Evolutionary conservation across 73 alveolate genomes (phyloP), one percentile per base, ranked within the genome.

Genomic region (Stentor coeruleus): DNA sequence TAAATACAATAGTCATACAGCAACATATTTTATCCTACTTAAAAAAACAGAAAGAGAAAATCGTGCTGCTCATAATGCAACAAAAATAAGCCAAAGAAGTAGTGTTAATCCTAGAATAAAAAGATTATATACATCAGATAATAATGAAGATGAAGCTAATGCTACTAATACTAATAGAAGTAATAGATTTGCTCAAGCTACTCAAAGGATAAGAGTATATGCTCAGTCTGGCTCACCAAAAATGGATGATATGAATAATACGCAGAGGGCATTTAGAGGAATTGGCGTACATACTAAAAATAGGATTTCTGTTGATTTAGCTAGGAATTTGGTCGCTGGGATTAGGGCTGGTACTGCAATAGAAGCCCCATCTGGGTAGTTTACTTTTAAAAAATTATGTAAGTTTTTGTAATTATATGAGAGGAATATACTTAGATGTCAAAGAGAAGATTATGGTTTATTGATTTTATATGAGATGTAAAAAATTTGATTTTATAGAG

Each of bases 331-430:
- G 6, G 66, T 49, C 20, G 66, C 66, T 6, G 20, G 20, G 20
- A 49, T 49, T 20, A 49, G 66, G 66, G 66, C 66, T 49, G 66
- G 66, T 49, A 49, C 66, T 6, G 66, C 66, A 20, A 6, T 49
- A 20, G 66, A 49, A 49, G 28, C 66, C n/a, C n/a, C n/a, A n/a
- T n/a, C n/a, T n/a, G n/a, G n/a, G n/a, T n/a, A n/a, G n/a, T n/a
- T n/a, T n/a, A n/a, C n/a, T n/a, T n/a, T n/a, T n/a, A n/a, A n/a
- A n/a, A n/a, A n/a, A n/a, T n/a, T n/a, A n/a, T n/a, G n/a, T n/a
- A n/a, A n/a, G n/a, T n/a, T n/a, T n/a, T n/a, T n/a, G n/a, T n/a
- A n/a, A n/a, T n/a, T n/a, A n/a, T n/a, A n/a, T n/a, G n/a, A n/a
- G n/a, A n/a, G n/a, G n/a, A n/a, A n/a, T n/a, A n/a, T n/a, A n/a